Base-by-base conservation (phyloP, 768 basidiomycete species). In the Artomyces pyxidatus region DNA sequence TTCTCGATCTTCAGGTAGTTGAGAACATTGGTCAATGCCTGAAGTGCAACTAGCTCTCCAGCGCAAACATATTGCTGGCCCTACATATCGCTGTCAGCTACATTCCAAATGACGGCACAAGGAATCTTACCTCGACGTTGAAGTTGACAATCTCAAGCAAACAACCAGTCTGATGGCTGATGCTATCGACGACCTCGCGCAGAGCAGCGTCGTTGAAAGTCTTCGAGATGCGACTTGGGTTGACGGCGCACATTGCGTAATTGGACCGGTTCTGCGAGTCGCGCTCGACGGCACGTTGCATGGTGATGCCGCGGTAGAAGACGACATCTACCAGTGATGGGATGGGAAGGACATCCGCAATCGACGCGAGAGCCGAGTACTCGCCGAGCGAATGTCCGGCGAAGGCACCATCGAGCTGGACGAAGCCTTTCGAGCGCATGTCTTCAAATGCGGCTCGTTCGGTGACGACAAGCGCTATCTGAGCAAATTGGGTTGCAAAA, bases 21-120 rank as follows among this genome's bases (percentile, higher is more conserved):
- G 58, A 98, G 73, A 39, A 95, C 93, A 57, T 95, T 95, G 14
- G 94, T 95, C 73, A 98, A 77, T 0, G 92, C 88, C 57, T 96
- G 92, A 29, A 98, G 73, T 1, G 90, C 89, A 27, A 94, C 74
- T 32, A 98, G 81, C 65, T 98, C 95, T 67, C 96, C 96, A 38
- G 96, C 96, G 59, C 92, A 96, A 54, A 99, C 96, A 65, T 98
- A 98, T 89, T 99, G 96, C 79, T 96, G 93, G 53, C 95, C 95
- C 85, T 96, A 68, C 47, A 27, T 35, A 35, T 4, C 38, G 51
- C 39, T 28, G 37, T 53, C 17, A 35, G 17, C 43, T 42, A 6
- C 19, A 29, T 14, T 0, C 37, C 6, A 17, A 23, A 14, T 25
- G 22, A 25, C 1, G 21, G 25, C 11, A 43, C 6, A 50, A 30